Base-by-base conservation (phyloP, 345 rosid genomes). In the Acer negundo region DNA sequence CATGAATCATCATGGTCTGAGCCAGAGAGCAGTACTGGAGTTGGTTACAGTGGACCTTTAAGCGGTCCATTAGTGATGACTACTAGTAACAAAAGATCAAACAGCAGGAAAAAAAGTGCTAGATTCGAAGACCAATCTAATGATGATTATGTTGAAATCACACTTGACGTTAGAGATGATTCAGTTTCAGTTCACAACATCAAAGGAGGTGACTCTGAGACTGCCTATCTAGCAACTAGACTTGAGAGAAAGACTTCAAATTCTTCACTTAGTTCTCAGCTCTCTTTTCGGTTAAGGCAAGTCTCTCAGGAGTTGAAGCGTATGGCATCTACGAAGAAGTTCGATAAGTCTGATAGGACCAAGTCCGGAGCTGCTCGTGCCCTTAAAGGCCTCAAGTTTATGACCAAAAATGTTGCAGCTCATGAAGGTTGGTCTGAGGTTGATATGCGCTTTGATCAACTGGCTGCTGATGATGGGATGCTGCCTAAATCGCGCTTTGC, bases 291-390 rank as follows among this genome's bases (percentile, higher is more conserved):
- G 22, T 6, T 88, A n/a, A 75, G 82, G 62, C 92, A 89, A 35
- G 86, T 89, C 26, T 94, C 97, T 0, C 92, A 85, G 38, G 94
- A 82, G 74, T 82, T 94, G 17, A 89, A 82, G 83, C 77, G 86
- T 24, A 79, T 89, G 76, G 73, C 93, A 4, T 89, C 94, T 9
- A 74, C 85, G 31, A 82, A 73, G 28, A 65, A 35, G 59, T 84
- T 88, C 38, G 71, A 81, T 26, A 82, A 78, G 80, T 3, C 80
- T 22, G 97, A 94, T 16, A 65, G 94, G 70, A 83, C 71, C 79
- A 86, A 85, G 82, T 92, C 95, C 0, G 94, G 94, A 12, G 92
- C 94, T 28, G 84, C 91, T 24, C 91, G 87, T 69, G 97, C 98
- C 22, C 77, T 94, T 22, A 70, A 79, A 70, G 95, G 97, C 15